Base-by-base conservation (phyloP, 495 filamentous ascomycete species). In the Podospora didyma region DNA sequence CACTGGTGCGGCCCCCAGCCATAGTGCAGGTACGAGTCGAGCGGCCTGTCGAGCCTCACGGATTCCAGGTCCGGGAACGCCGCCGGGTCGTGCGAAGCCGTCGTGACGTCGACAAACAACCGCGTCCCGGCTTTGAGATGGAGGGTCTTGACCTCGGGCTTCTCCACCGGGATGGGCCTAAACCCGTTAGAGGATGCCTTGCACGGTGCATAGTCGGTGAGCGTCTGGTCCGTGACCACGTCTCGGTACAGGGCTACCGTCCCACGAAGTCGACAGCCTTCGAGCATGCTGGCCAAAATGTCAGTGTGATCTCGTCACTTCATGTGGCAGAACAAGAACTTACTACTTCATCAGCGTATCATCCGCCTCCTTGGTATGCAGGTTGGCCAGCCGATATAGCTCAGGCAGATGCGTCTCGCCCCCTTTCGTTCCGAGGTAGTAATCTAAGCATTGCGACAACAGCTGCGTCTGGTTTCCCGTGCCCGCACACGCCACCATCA, bases 381-480 rank as follows among this genome's bases (percentile, higher is more conserved):
- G 47, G 2, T 37, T 26, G 0, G 75, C 77, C 4, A 85, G 75
- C n/a, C 73, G 72, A 60, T 80, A 73, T 60, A 88, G 79, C 54
- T 80, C 78, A 1, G 79, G 69, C 1, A 84, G 72, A 61, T 87
- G 74, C 46, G 69, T 37, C 53, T 76, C 77, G 57, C 81, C 81
- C 35, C n/a, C 26, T 31, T 31, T 31, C 9, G 77, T 74, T 2
- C 74, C 77, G 23, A 88, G 75, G 69, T 89, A 90, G 73, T 84
- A 89, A 59, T 92, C 87, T 28, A 92, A 73, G 47, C 86, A 76
- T 67, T 89, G 84, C 1, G 85, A 81, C 60, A 90, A 87, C 58
- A 86, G 72, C 87, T 31, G 80, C 37, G 79, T 81, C 67, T 88
- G 86, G 69, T 80, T 87, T 14, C 84, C 82, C 0, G 84, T 77